phyloP scores from a whole-genome alignment of 495 filamentous ascomycete genomes.

The Hapsidospora chrysogenum region DNA sequence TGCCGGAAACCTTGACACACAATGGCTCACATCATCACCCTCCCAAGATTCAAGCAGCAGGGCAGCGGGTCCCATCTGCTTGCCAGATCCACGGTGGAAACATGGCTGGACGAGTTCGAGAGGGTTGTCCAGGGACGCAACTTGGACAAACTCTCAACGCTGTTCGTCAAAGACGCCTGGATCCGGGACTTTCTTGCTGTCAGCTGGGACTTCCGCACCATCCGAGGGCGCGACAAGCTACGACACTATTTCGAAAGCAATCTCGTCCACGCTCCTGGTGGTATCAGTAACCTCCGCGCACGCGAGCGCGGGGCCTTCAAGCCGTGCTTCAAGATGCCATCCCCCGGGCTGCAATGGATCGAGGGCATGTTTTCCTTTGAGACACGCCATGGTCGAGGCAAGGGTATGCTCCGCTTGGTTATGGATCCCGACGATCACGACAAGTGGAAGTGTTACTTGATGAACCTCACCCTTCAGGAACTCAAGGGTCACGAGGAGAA shows the following conservation, averaged over 20 bases:
- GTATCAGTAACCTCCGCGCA: constrained; percentile 19
- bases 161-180: constrained; percentile 29
- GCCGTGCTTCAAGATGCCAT: not conserved
- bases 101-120: not conserved
- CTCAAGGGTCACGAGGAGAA: constrained; percentile 31
- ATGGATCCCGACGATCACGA: constrained; percentile 16
- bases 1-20: no score
- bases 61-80: not conserved
- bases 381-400: constrained; percentile 31
- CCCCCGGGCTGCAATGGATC: constrained; percentile 5
- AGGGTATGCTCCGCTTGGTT: constrained; percentile 34
- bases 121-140: not conserved
- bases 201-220: constrained; percentile 35
- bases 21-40: not conserved
- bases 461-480: constrained; percentile 24
- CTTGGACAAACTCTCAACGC: not conserved
- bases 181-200: constrained; percentile 40
- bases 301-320: constrained; percentile 14
- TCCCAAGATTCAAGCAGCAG: not conserved
- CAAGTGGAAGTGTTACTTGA: constrained; percentile 42
- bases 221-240: constrained; percentile 30
- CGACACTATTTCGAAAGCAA: constrained; percentile 16
- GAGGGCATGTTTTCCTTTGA: constrained; percentile 31
- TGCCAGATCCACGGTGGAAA: not conserved
- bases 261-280: constrained; percentile 8